phyloP scores from a whole-genome alignment of 176 grass and related monocot species.

The Tuctoria greenei region DNA sequence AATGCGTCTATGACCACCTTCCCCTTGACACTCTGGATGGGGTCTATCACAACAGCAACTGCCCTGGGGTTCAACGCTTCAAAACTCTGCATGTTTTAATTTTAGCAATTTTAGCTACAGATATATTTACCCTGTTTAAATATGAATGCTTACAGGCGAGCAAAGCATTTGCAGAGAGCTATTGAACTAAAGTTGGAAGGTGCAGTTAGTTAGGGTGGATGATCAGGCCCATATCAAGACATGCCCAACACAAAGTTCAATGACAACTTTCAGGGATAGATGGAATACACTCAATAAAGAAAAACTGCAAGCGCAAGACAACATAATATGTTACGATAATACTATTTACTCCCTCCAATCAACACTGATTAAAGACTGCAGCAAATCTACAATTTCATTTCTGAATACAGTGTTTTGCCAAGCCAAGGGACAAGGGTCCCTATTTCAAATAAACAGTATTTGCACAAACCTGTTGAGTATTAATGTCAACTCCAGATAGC shows the following conservation, averaged over 20 bases:
- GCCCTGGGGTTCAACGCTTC: constrained; percentile 96
- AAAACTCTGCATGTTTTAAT: constrained; percentile 80
- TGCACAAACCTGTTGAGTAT: constrained; percentile 81
- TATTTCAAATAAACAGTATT: background rate
- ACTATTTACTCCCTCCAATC: background rate
- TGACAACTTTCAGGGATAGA: background rate
- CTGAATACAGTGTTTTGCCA: background rate
- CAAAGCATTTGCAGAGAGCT: background rate
- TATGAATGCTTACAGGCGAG: background rate
- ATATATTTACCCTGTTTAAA: background rate
- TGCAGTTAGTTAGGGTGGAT: background rate
- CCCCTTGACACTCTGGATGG: constrained; percentile 99
- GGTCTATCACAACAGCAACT: constrained; percentile 96
- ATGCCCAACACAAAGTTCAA: background rate
- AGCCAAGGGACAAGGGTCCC: background rate
- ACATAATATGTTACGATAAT: background rate
- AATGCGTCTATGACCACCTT: constrained; percentile 99
- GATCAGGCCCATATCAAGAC: background rate
- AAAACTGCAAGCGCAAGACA: background rate
- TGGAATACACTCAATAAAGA: background rate
- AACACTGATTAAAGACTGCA: background rate
- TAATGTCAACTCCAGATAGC: constrained; percentile 97
- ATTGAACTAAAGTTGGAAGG: background rate
- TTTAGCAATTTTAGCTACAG: background rate
- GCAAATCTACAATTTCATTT: background rate